phyloP scores from a whole-genome alignment of 306 rosid species.

The Begonia masoniana region DNA sequence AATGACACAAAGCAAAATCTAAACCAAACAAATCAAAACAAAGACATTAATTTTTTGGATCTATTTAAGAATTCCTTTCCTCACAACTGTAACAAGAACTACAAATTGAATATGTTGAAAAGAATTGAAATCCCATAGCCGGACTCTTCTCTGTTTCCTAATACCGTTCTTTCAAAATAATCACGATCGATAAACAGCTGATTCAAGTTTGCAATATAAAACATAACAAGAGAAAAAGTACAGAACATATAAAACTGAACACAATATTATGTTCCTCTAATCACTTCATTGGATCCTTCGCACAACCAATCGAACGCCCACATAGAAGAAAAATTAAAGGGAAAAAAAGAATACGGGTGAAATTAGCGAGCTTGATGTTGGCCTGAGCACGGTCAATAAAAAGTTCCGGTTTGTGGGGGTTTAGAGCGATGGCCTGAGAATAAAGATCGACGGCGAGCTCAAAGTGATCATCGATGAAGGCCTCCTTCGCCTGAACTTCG shows the following conservation, averaged over 20 bases:
- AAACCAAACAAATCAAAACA: too few relatives aligned
- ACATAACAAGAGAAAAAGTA: neutral
- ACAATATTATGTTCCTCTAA: neutral
- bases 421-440: slow-evolving; percentile 47
- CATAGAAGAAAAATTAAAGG: neutral
- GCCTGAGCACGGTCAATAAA: slow-evolving; percentile 85
- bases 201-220: too few relatives aligned
- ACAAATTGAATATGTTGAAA: too few relatives aligned
- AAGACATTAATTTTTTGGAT: too few relatives aligned
- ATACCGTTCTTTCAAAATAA: neutral
- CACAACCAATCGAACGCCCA: neutral
- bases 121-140: neutral
- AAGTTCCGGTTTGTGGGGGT: slow-evolving; percentile 45
- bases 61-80: too few relatives aligned
- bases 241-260: neutral
- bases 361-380: slow-evolving; percentile 55
- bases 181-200: neutral
- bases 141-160: neutral
- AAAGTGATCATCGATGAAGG: slow-evolving; percentile 80
- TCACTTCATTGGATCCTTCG: neutral
- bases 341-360: slow-evolving; percentile 29
- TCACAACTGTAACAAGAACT: too few relatives aligned
- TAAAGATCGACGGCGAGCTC: slow-evolving; percentile 51
- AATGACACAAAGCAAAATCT: too few relatives aligned
- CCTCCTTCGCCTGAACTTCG: slow-evolving; percentile 53